Base-by-base conservation (phyloP, 2,329 filamentous ascomycete genomes). In the Cytospora piceae region DNA sequence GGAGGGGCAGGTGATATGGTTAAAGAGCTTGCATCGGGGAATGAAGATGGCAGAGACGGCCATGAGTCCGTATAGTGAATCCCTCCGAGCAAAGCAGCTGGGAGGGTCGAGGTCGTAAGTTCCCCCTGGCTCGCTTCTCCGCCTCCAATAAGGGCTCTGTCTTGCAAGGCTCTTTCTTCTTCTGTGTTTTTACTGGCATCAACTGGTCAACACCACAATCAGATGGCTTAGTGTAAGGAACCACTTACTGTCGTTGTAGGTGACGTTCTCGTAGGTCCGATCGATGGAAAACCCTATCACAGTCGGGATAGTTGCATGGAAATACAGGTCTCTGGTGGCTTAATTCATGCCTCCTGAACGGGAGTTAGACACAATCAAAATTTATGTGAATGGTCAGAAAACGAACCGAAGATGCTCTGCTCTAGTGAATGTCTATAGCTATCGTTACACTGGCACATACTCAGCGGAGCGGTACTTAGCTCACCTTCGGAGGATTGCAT, bases 351-450 rank as follows among this genome's bases (percentile, higher is more conserved):
- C 86, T 83, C 71, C 86, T 87, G 63, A 14, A 65, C 46, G 65
- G 20, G 54, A 34, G 42, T 76, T 70, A 77, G 74, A 67, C 57
- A 65, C 61, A 24, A 34, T 66, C 51, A 39, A 70, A 65, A 31
- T 55, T 58, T 49, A 64, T 2, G 31, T 59, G 31, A 56, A 66
- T 6, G 46, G 11, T 15, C 29, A 7, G 39, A 27, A 24, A n/a
- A 58, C 73, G 73, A 70, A 87, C 85, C 85, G 83, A 51, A 88
- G 75, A 74, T 88, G 86, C 71, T 88, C 86, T 29, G 86, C 86
- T 71, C 86, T 79, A 15, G 85, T 87, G 68, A 88, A 88, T 2
- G 82, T 87, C 85, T 88, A 56, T 34, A 74, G 70, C 64, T 69
- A 20, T 3, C 11, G 24, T 54, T 32, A 67, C 17, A 42, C 20